Percentiles rank a stretch among this genome's conserved stretches.
Evolutionary conservation across 129 eudicot species (phyloP).

Genomic region (Pulicaria dysenterica): DNA sequence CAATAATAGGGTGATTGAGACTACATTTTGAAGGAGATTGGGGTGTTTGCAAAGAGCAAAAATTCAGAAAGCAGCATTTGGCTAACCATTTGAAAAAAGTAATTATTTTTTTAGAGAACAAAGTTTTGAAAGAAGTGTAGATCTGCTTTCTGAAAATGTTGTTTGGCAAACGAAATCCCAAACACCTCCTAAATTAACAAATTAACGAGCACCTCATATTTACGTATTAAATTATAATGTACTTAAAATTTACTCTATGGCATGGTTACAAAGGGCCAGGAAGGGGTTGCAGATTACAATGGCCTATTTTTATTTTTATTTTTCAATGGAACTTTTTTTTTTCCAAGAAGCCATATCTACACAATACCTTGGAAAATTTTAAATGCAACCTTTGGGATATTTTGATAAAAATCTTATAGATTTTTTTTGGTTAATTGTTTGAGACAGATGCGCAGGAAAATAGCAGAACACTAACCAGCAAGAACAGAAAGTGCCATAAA

Average conservation of each 20-base stretch:
- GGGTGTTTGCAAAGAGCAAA: too few relatives aligned
- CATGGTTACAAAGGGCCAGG: constrained; percentile 76
- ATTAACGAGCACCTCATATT: too few relatives aligned
- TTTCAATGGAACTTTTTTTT: constrained; percentile 57
- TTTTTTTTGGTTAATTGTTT: constrained; percentile 4
- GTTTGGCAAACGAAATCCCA: too few relatives aligned
- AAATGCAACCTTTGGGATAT: background rate
- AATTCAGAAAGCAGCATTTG: too few relatives aligned
- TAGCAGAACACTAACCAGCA: constrained; percentile 57
- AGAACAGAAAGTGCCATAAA: constrained; percentile 62
- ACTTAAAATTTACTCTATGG: background rate
- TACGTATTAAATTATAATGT: background rate
- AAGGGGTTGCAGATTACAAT: constrained; percentile 67
- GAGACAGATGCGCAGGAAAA: constrained; percentile 45
- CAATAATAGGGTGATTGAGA: too few relatives aligned
- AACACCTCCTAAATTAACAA: too few relatives aligned
- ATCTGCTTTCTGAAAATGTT: too few relatives aligned
- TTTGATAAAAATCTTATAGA: background rate
- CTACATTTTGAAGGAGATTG: too few relatives aligned
- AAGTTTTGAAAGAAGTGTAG: too few relatives aligned
- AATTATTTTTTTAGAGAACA: too few relatives aligned
- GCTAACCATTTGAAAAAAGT: too few relatives aligned
- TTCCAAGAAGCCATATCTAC: constrained; percentile 63
- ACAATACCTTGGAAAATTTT: constrained; percentile 48
- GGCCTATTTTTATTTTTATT: too few relatives aligned